Percentiles rank a stretch among this genome's conserved stretches.
Conservation (phyloP, 805 yeast genomes). For the Pichia membranifaciens region DNA sequence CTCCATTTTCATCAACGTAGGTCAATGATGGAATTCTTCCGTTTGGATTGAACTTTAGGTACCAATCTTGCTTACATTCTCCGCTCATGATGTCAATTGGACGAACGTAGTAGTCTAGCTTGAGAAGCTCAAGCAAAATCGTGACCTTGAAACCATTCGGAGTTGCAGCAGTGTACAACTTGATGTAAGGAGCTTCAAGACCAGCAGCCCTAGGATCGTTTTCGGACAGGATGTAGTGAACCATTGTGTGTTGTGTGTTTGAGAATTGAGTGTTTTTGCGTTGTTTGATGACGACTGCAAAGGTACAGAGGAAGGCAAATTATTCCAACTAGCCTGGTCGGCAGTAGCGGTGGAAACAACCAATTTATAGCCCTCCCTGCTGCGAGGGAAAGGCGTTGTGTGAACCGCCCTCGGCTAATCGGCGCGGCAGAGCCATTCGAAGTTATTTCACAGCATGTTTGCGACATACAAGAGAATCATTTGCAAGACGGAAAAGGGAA, state of each 20-base stretch:
- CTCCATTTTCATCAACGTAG: conserved; percentile 36
- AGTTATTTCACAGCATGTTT: too few relatives aligned
- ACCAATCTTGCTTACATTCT: conserved; percentile 55
- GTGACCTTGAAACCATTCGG: conserved; percentile 43
- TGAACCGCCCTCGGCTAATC: too few relatives aligned
- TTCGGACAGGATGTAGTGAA: conserved; percentile 28
- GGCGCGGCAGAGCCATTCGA: too few relatives aligned
- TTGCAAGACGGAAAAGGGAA: too few relatives aligned
- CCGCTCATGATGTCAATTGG: conserved; percentile 36
- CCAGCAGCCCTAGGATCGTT: conserved; percentile 31
- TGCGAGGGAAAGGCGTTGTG: too few relatives aligned
- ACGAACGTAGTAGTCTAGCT: conserved; percentile 37
- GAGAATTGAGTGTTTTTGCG: neutral
- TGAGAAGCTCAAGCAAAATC: conserved; percentile 36
- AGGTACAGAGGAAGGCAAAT: too few relatives aligned
- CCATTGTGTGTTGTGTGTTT: conserved; percentile 19
- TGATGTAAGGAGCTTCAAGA: conserved; percentile 37
- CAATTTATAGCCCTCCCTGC: too few relatives aligned
- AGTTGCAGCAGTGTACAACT: conserved; percentile 38
- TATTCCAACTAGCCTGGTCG: too few relatives aligned
- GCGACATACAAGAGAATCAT: too few relatives aligned
- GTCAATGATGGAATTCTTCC: conserved; percentile 57
- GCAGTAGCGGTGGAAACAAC: too few relatives aligned
- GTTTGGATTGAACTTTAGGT: conserved; percentile 50
- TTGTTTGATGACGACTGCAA: too few relatives aligned